Evolutionary conservation across 2,329 filamentous ascomycete genomes (phyloP).

Genomic region (Leptographium wingfieldii): DNA sequence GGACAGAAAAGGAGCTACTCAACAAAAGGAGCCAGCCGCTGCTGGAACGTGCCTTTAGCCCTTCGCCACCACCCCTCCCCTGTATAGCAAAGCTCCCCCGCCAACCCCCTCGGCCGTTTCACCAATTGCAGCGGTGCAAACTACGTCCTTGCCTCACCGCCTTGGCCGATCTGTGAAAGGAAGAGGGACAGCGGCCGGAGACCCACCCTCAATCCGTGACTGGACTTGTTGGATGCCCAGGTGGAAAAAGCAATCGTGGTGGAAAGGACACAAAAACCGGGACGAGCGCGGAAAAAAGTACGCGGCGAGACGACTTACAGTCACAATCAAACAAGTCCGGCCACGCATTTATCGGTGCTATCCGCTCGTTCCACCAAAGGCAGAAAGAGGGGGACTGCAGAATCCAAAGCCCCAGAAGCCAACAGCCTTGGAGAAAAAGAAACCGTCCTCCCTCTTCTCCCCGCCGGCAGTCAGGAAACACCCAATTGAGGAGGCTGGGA

Average conservation of each 20-base stretch:
- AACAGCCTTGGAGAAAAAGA: background rate
- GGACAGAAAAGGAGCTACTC: background rate
- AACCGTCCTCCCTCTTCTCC: background rate
- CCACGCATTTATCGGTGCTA: background rate
- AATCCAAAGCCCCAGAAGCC: background rate
- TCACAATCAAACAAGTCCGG: background rate
- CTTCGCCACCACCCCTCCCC: background rate
- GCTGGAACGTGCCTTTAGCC: background rate
- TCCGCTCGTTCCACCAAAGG: background rate
- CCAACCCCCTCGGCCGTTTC: background rate
- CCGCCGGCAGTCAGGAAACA: background rate
- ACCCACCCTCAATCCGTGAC: background rate
- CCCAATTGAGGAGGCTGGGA: constrained; percentile 3
- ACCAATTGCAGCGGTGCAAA: constrained; percentile 2
- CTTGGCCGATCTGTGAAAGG: background rate
- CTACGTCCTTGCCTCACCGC: constrained; percentile 6
- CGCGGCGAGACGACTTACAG: background rate
- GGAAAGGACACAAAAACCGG: background rate
- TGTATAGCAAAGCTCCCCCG: background rate
- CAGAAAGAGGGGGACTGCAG: background rate
- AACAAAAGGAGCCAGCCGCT: background rate
- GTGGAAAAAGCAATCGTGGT: background rate
- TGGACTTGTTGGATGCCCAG: background rate
- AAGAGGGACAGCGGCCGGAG: background rate
- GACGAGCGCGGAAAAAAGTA: background rate